phyloP scores from a whole-genome alignment of 106 monocot genomes.

The Allium cepa region DNA sequence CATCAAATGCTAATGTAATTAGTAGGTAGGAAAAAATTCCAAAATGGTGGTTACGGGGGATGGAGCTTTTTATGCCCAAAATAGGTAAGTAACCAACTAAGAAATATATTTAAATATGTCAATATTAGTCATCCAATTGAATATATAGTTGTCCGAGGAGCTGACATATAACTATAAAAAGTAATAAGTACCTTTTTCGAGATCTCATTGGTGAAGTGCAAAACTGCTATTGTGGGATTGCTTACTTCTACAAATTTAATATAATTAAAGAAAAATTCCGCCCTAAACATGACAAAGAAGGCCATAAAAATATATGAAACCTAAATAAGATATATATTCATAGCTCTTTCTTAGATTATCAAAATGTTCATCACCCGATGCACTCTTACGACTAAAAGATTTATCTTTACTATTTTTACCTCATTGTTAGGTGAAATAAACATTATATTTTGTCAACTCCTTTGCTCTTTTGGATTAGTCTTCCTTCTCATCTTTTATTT shows the following conservation, averaged over 20 bases:
- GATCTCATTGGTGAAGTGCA: conserved; percentile 50
- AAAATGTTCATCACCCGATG: conserved; percentile 51
- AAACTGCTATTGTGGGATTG: conserved; percentile 29
- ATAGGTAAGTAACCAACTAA: neutral
- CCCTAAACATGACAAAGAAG: conserved; percentile 3
- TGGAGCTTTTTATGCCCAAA: neutral
- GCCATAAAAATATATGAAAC: neutral
- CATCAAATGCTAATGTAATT: neutral
- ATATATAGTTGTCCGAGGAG: neutral
- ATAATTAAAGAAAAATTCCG: too few species aligned
- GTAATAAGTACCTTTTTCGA: conserved; percentile 40
- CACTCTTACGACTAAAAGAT: conserved; percentile 26
- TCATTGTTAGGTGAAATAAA: conserved; percentile 44
- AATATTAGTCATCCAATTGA: conserved; percentile 1
- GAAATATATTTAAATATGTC: neutral
- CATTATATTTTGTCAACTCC: conserved; percentile 19
- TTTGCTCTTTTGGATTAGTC: conserved; percentile 15
- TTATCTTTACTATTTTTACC: conserved; percentile 36
- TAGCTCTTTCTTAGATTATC: conserved; percentile 51
- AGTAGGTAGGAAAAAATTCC: neutral
- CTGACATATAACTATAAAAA: too few species aligned
- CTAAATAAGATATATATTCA: neutral
- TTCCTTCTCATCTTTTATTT: conserved; percentile 33
- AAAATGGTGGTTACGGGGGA: neutral
- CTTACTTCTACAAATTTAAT: conserved; percentile 31